Percentiles rank a stretch among this genome's conserved stretches.
Evolutionary conservation across 352 stramenopile genomes (phyloP).

Genomic region (Hyaloperonospora arabidopsidis): DNA sequence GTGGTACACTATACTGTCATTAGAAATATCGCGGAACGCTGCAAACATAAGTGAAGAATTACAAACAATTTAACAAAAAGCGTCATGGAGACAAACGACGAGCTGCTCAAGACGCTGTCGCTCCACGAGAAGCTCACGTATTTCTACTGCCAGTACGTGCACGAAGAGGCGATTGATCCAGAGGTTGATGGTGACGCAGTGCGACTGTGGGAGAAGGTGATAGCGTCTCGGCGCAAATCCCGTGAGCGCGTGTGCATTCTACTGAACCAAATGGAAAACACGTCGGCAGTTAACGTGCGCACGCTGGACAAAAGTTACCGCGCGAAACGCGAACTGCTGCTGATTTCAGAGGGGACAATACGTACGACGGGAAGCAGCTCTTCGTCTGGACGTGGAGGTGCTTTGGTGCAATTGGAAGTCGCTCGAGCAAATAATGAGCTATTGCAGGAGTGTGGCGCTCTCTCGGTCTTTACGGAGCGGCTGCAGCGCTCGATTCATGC

Average conservation of each 20-base stretch:
- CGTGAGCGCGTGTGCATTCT: constrained; percentile 56
- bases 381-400: constrained; percentile 11
- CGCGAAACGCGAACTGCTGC: constrained; percentile 57
- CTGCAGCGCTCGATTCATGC: constrained; percentile 57
- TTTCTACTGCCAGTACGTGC: constrained; percentile 70
- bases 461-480: constrained; percentile 56
- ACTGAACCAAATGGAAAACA: constrained; percentile 62
- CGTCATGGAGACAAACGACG: constrained; percentile 16
- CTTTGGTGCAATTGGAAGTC: constrained; percentile 43
- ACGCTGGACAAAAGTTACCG: constrained; percentile 65
- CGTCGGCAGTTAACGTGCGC: constrained; percentile 44
- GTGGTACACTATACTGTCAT: no score
- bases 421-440: constrained; percentile 60
- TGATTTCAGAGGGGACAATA: constrained; percentile 50
- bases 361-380: constrained; percentile 13
- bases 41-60: no score
- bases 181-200: constrained; percentile 45
- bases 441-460: constrained; percentile 61
- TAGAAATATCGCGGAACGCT: no score
- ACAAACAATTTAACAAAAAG: neutral
- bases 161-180: constrained; percentile 42
- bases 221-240: constrained; percentile 43
- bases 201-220: constrained; percentile 56
- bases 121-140: constrained; percentile 67
- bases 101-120: constrained; percentile 36